These are phyloP conservation scores for Salvia splendens DNA, from an alignment of 257 asterid species.

Conservation along the genomic window DNA sequence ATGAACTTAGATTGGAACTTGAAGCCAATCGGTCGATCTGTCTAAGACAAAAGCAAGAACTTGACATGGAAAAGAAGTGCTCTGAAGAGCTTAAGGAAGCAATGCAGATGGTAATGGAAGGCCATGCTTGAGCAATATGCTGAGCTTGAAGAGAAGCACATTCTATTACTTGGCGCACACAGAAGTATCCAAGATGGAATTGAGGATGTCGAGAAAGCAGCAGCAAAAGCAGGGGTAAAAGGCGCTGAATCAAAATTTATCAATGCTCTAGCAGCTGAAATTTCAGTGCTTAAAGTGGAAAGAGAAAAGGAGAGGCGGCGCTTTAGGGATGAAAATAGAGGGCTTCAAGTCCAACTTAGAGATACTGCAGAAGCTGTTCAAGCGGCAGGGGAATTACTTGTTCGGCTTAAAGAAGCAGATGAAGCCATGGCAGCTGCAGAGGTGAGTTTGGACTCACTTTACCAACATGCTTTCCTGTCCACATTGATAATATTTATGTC, in stretches of 20 bases:
- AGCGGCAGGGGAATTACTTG: slow-evolving; percentile 96
- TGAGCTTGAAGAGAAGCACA: slow-evolving; percentile 93
- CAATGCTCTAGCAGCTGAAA: slow-evolving; percentile 85
- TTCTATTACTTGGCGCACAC: slow-evolving; percentile 76
- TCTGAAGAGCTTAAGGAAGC: slow-evolving; percentile 96
- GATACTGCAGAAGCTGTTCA: slow-evolving; percentile 99
- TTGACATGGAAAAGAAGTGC: slow-evolving; percentile 77
- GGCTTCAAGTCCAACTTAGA: slow-evolving; percentile 90
- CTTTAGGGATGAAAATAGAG: slow-evolving; percentile 79
- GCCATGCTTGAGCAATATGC: slow-evolving; percentile 99
- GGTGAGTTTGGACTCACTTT: slow-evolving; percentile 52
- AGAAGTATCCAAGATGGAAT: slow-evolving; percentile 81
- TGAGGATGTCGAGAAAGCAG: slow-evolving; percentile 92
- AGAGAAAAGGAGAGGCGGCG: slow-evolving; percentile 83
- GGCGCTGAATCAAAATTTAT: slow-evolving; percentile 92
- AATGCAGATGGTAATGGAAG: slow-evolving; percentile 97
- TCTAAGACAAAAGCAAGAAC: slow-evolving; percentile 76
- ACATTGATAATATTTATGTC: slow-evolving; percentile 21
- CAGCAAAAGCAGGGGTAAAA: slow-evolving; percentile 90
- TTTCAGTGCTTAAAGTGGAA: slow-evolving; percentile 79
- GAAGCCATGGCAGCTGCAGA: slow-evolving; percentile 79
- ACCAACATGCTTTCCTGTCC: slow-evolving; percentile 13
- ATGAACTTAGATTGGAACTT: slow-evolving; percentile 72
- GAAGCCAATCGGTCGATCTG: slow-evolving; percentile 53
- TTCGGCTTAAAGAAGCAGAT: slow-evolving; percentile 92